Percentiles rank a stretch among this genome's conserved stretches.
Evolutionary conservation across 106 monocot species (phyloP).

Genomic region (Dendrobium catenatum): DNA sequence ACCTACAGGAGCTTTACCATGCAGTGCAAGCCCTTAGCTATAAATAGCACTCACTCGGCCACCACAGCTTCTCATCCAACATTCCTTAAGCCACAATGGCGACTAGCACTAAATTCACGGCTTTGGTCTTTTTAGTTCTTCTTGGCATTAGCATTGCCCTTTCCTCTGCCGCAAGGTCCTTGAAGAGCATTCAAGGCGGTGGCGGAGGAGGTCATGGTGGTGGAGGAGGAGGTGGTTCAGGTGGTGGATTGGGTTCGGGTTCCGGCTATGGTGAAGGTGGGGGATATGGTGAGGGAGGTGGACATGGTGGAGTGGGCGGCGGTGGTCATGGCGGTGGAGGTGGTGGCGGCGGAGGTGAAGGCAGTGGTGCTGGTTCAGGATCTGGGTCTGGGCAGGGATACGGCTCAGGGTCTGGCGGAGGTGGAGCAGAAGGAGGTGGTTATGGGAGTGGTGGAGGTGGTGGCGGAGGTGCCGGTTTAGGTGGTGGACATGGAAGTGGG

Average conservation of each 20-base stretch:
- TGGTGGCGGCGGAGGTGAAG: not conserved
- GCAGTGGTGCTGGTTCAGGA: not conserved
- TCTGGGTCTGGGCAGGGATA: not conserved
- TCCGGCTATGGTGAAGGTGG: slow-evolving; percentile 1
- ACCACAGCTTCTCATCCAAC: not conserved
- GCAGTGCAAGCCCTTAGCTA: not conserved
- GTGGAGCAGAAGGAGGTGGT: not conserved
- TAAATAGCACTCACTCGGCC: slow-evolving; percentile 1
- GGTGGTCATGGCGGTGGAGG: not conserved
- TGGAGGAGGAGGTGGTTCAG: not conserved
- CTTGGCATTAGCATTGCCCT: not conserved
- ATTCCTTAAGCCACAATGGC: not conserved
- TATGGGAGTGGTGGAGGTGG: slow-evolving; percentile 6
- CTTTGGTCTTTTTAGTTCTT: not conserved
- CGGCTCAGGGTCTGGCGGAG: not conserved
- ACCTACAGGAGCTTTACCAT: not conserved
- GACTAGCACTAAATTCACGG: not conserved
- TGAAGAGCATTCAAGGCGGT: not conserved
- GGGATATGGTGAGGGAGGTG: not conserved
- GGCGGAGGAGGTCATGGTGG: not conserved
- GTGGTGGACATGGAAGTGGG: not conserved
- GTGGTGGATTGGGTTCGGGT: not conserved
- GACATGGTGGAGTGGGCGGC: not conserved
- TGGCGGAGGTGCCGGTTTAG: not conserved
- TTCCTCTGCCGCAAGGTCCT: not conserved